Base-by-base conservation (phyloP, 345 rosid genomes). In the Eucalyptus cloeziana region DNA sequence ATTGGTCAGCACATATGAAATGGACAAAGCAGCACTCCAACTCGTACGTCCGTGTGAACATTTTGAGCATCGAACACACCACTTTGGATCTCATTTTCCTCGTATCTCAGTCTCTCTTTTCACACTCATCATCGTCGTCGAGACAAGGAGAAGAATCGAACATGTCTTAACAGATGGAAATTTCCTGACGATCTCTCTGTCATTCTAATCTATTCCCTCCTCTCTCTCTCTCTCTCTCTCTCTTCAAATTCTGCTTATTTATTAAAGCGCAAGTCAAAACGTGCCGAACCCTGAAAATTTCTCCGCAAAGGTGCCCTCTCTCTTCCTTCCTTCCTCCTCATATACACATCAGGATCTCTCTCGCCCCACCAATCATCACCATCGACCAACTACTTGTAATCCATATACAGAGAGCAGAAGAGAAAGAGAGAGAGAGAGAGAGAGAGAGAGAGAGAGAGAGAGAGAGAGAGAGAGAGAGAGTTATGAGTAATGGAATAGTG, bases 401-500 rank as follows among this genome's bases (percentile, higher is more conserved):
- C 43, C 83, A 71, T 37, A 56, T 22, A 56, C 13, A 60, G 67
- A 60, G 0, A 27, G 67, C 13, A 25, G 30, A 3, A 60, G 64
- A 5, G 80, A 33, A 44, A 69, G 80, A n/a, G 40, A 15, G 40
- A 31, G 79, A 69, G 80, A 5, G 80, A 33, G 80, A 69, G 80
- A n/a, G 40, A 15, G 40, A 31, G 79, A 69, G 80, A 31, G 80
- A 69, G 80, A 67, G 76, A 69, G 80, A 69, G 87, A 83, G n/a
- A 83, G n/a, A 44, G n/a, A 44, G 86, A 83, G 86, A 67, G 69
- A 33, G 45, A 33, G 81, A 33, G 81, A 71, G 81, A 71, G 81
- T 33, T 43, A 95, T 91, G 94, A 90, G 47, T 37, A 87, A 49
- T 49, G 90, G 86, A 52, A 90, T 91, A 54, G 93, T 94, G 33